Base-by-base conservation (phyloP, 192 early-diverging fungal species). In the Coemansia sp. region DNA sequence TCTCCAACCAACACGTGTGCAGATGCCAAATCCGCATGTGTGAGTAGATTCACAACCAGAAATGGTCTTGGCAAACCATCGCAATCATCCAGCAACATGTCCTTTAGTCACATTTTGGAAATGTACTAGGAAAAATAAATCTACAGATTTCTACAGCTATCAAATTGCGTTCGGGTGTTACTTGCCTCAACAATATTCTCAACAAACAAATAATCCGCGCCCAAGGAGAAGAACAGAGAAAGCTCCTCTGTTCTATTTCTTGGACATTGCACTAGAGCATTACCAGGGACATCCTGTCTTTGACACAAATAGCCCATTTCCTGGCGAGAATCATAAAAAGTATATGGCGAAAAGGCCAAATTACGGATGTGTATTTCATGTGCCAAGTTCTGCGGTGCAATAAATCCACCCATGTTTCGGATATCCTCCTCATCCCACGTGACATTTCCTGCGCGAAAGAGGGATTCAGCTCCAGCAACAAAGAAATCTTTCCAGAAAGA, bases 401-500 rank as follows among this genome's bases (percentile, higher is more conserved):
- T 58, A 48, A 82, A 77, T 1, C 80, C 80, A 58, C 80, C 80
- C 62, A 82, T 30, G 5, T 30, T 4, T 0, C 34, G 12, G 21
- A 82, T 82, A 12, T 77, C 70, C 49, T 52, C 54, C 5, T 48
- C 24, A 21, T 82, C 65, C 80, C 80, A 82, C 0, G 67, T 67
- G 19, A 71, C 57, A 50, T 74, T 71, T 16, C 31, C 18, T n/a
- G 60, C 31, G 1, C 38, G 58, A 5, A 77, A 59, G 5, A 62
- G 54, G 2, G 70, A 55, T 38, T 66, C 67, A 2, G 80, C 67
- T 16, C 80, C 80, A 0, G 74, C 65, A 3, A 69, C 67, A 54
- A 77, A 77, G 44, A 77, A 52, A 49, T 82, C 80, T 56, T 82
- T 82, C 80, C 80, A 82, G 7, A 75, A 64, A 23, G 74, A 73